Conservation (phyloP, 176 grass and related monocot species). For the Microstegium vimineum region DNA sequence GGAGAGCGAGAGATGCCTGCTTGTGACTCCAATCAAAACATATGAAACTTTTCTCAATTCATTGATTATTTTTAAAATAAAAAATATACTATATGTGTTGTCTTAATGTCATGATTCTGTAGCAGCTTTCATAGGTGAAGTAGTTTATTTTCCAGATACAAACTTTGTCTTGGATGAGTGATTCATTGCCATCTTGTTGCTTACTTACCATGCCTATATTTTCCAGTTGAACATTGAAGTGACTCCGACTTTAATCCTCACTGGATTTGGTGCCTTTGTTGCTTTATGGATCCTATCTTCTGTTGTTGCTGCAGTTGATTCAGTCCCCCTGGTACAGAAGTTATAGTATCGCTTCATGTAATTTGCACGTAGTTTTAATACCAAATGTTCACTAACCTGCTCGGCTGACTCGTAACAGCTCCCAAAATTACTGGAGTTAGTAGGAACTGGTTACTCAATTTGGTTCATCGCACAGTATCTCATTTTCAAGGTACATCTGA, state of each 20-base stretch:
- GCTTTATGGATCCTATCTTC: constrained; percentile 55
- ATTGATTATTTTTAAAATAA: background rate
- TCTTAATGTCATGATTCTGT: background rate
- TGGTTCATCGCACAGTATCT: constrained; percentile 59
- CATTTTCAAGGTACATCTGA: constrained; percentile 53
- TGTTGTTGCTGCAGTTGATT: constrained; percentile 67
- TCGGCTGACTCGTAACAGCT: constrained; percentile 42
- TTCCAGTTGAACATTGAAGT: constrained; percentile 76
- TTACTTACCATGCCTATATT: background rate
- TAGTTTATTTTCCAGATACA: background rate
- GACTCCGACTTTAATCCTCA: constrained; percentile 46
- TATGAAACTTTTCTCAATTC: no score
- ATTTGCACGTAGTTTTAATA: background rate
- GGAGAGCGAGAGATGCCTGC: background rate
- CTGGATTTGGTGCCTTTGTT: constrained; percentile 48
- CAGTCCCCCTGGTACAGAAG: constrained; percentile 75
- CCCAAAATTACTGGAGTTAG: constrained; percentile 67
- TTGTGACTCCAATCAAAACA: no score
- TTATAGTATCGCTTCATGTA: background rate
- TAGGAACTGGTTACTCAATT: constrained; percentile 54
- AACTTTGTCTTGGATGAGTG: background rate
- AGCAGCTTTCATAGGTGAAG: background rate
- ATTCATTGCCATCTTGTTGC: constrained; percentile 5
- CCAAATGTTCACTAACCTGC: constrained; percentile 10
- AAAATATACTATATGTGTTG: background rate